phyloP scores from a whole-genome alignment of 306 rosid genomes.

The Citrullus mucosospermus region DNA sequence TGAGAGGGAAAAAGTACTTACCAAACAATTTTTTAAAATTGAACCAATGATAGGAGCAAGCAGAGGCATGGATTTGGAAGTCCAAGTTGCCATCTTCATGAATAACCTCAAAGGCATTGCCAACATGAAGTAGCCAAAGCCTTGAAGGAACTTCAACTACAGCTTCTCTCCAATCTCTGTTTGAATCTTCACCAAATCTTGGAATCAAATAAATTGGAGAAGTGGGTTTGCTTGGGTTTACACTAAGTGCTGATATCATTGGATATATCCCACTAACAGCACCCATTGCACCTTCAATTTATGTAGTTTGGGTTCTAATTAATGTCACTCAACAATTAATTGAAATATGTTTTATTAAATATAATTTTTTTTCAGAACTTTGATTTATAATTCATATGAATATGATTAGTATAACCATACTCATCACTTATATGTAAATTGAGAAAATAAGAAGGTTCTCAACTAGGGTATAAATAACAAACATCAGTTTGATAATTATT shows the following conservation, averaged over 20 bases:
- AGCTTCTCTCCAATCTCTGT: slow-evolving; percentile 62
- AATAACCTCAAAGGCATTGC: slow-evolving; percentile 47
- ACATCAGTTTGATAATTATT: too few relatives aligned
- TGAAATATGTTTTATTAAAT: too few relatives aligned
- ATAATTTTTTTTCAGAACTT: too few relatives aligned
- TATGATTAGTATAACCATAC: too few relatives aligned
- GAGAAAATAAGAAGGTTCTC: too few relatives aligned
- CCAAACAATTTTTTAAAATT: slow-evolving; percentile 71
- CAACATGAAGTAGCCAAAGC: slow-evolving; percentile 79
- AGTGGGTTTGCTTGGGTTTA: slow-evolving; percentile 55
- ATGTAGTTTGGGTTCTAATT: too few relatives aligned
- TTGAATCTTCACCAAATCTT: slow-evolving; percentile 19
- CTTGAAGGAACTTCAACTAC: slow-evolving; percentile 57
- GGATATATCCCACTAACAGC: slow-evolving; percentile 74
- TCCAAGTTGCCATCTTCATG: slow-evolving; percentile 31
- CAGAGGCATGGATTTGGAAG: slow-evolving; percentile 54
- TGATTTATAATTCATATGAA: too few relatives aligned
- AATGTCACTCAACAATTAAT: neutral
- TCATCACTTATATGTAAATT: too few relatives aligned
- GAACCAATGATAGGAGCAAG: slow-evolving; percentile 94
- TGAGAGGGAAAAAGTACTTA: neutral
- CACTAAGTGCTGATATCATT: slow-evolving; percentile 77
- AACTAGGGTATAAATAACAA: too few relatives aligned
- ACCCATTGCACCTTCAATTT: slow-evolving; percentile 54
- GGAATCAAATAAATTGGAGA: slow-evolving; percentile 71